Base-by-base conservation (phyloP, 2,329 filamentous ascomycete genomes). In the Stenocarpella maydis region DNA sequence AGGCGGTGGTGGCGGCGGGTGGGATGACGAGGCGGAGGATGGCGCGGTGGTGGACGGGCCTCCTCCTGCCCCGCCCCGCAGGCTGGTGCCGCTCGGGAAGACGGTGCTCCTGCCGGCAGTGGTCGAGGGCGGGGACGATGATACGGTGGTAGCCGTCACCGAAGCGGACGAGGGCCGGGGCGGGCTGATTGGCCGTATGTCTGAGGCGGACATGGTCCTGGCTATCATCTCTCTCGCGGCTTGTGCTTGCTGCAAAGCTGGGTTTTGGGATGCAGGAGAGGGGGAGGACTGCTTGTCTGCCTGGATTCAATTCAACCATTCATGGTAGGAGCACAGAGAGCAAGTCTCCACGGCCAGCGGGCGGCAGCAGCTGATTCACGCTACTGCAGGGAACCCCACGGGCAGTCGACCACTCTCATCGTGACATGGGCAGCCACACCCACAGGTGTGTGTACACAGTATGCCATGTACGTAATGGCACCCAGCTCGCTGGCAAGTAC, bases 81-180 rank as follows among this genome's bases (percentile, higher is more conserved):
- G 47, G 24, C 61, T 43, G 34, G 6, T 37, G 37, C 34, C 37
- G 47, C 71, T 53, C 49, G 72, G 71, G 15, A 63, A 70, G 49
- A 34, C 34, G 21, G 69, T 70, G 66, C 71, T 71, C 31, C 69
- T 63, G 28, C 65, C 65, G 49, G 61, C 50, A 61, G 61, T 55
- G 65, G 65, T 72, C 31, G 55, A 58, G 10, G 60, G 53, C 60
- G 65, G 52, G 17, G 72, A 68, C 41, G 71, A 66, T 55, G 71
- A 66, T 37, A 69, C 53, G 61, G 72, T 72, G 45, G 72, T 72
- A 61, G 69, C 65, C 53, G 71, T 67, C 12, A 65, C 71, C 26
- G 70, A 73, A 14, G 70, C 64, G 26, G 71, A 71, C 7, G 70
- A 72, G 17, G 70, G 70, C 53, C 34, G 61, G 45, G 66, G 65